Base-by-base conservation (phyloP, 2,329 filamentous ascomycete species). In the Exophiala lecanii-corni region DNA sequence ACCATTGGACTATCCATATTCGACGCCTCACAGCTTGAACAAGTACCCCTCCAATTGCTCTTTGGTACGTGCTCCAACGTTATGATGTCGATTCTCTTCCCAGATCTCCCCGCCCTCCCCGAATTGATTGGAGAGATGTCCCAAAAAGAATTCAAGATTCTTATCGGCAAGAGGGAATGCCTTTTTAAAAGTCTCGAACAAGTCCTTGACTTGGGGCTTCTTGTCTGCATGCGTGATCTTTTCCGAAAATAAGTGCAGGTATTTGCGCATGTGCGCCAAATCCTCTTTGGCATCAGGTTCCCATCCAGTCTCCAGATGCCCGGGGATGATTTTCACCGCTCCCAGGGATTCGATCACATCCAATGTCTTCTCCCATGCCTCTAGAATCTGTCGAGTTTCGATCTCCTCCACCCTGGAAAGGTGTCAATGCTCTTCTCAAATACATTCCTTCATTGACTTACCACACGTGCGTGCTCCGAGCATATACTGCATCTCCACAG, bases 101-200 rank as follows among this genome's bases (percentile, higher is more conserved):
- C 60, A 61, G 0, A 57, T 45, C 25, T 55, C 34, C 0, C 60
- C 60, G 0, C 60, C 60, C 37, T 61, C 55, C 0, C 60, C 61
- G 35, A 59, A 63, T 21, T 60, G 57, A 38, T 62, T 61, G 16
- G 54, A 52, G 37, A 63, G 32, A 46, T 63, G 57, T 4, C 58
- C 59, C 13, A 64, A 18, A 45, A 64, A 63, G 53, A 62, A 63
- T 13, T 62, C 58, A n/a, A 61, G 39, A 12, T 63, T 62, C 46
- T 58, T 56, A 3, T 55, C 47, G 4, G 53, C 56, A 23, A 57
- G 41, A 6, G 58, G 59, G 32, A 63, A 62, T 5, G 57, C 56
- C 10, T 49, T 39, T 30, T 56, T 53, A 49, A 63, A 63, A 4
- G 52, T 55, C n/a, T 48, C 39, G 47, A 47, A 62, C 12, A 63